phyloP scores from a whole-genome alignment of 202 grass and related monocot genomes.

The Schoenoplectus triqueter region DNA sequence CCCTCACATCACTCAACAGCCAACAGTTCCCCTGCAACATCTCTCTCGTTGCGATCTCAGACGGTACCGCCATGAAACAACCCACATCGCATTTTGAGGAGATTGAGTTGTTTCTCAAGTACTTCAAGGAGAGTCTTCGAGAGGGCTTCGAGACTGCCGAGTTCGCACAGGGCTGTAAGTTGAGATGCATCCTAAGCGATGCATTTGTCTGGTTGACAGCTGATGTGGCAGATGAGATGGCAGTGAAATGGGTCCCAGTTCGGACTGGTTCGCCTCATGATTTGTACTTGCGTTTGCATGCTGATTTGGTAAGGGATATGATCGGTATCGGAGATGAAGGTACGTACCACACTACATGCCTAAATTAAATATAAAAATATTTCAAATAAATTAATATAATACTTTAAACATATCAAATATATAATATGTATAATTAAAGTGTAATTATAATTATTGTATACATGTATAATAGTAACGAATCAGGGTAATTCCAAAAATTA shows the following conservation, averaged over 20 bases:
- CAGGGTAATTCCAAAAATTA: too few species aligned
- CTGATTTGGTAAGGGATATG: slow-evolving; percentile 44
- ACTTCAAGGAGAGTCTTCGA: slow-evolving; percentile 38
- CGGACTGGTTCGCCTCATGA: slow-evolving; percentile 47
- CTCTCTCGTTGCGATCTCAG: slow-evolving; percentile 47
- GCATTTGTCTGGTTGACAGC: slow-evolving; percentile 64
- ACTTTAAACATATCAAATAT: too few species aligned
- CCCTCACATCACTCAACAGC: slow-evolving; percentile 33
- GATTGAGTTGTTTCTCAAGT: slow-evolving; percentile 56
- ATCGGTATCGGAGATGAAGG: slow-evolving; percentile 45
- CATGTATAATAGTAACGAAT: too few species aligned
- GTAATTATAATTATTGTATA: too few species aligned
- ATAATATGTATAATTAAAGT: too few species aligned
- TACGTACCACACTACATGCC: slow-evolving; percentile 27
- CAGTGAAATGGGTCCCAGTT: slow-evolving; percentile 50
- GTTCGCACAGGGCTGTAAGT: neutral
- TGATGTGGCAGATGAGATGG: slow-evolving; percentile 44
- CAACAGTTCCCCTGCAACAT: slow-evolving; percentile 33
- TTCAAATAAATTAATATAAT: too few species aligned
- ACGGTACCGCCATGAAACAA: neutral
- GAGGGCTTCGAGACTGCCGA: slow-evolving; percentile 43
- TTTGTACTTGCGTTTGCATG: slow-evolving; percentile 51
- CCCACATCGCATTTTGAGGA: neutral
- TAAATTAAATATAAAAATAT: too few species aligned
- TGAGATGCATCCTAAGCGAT: slow-evolving; percentile 60